A percentile compares a stretch with the other conserved stretches of the same genome.
Evolutionary conservation across 192 early-diverging fungal species (phyloP).

Genomic region (Coemansia sp.): DNA sequence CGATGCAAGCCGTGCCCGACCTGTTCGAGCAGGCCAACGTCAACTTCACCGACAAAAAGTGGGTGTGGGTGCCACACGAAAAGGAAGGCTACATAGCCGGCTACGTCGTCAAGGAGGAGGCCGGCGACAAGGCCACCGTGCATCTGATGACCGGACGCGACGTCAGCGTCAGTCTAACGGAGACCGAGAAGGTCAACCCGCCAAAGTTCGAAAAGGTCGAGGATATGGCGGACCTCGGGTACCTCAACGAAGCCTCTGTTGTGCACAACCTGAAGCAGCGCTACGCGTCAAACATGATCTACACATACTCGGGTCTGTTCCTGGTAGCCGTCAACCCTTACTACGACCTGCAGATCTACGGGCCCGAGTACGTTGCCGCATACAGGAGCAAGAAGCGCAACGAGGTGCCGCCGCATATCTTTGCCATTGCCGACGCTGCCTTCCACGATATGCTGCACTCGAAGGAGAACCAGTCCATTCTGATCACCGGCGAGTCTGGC

Average conservation of each 20-base stretch:
- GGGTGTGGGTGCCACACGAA: conserved; percentile 95
- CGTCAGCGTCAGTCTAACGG: conserved; percentile 71
- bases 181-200: conserved; percentile 96
- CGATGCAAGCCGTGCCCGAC: conserved; percentile 42
- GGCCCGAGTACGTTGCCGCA: conserved; percentile 60
- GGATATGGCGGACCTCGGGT: conserved; percentile 97
- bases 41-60: conserved; percentile 92
- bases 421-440: conserved; percentile 86
- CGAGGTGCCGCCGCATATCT: conserved; percentile 87
- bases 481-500: conserved; percentile 99
- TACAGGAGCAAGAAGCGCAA: conserved; percentile 71
- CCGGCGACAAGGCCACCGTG: conserved; percentile 69
- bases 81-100: conserved; percentile 88
- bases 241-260: conserved; percentile 97
- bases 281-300: conserved; percentile 89
- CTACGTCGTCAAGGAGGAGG: conserved; percentile 71
- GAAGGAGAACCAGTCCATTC: conserved; percentile 93
- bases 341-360: conserved; percentile 88
- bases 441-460: conserved; percentile 95
- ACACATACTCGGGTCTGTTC: conserved; percentile 99
- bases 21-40: conserved; percentile 60
- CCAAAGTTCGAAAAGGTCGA: conserved; percentile 99
- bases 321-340: conserved; percentile 98
- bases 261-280: conserved; percentile 94
- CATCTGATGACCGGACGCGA: conserved; percentile 76